phyloP scores from a whole-genome alignment of 371 early-diverging fungal species.

The Amoeboaphelidium protococcarum region DNA sequence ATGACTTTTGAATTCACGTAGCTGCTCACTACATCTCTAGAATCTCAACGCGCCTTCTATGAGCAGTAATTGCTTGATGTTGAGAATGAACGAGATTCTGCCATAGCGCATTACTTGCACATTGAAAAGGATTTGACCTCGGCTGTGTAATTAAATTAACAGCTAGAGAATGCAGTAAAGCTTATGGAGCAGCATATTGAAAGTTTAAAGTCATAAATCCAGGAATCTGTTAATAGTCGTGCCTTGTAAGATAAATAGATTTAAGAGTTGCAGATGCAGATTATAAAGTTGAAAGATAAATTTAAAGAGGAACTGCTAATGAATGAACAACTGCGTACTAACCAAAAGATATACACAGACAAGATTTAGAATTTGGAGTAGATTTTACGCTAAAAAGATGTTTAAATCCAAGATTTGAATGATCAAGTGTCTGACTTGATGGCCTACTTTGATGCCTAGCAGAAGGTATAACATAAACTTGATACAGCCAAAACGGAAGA shows the following conservation, averaged over 20 bases:
- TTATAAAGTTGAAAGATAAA: not conserved
- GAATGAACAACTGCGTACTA: constrained; percentile 10
- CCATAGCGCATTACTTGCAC: not conserved
- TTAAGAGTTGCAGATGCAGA: no score
- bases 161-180: constrained; percentile 4
- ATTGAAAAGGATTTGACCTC: not conserved
- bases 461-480: no score
- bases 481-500: no score
- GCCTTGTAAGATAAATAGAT: no score
- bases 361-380: constrained; percentile 5
- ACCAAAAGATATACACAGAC: constrained; percentile 7
- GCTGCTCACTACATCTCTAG: constrained; percentile 46
- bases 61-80: constrained; percentile 35
- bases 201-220: no score
- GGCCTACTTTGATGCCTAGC: constrained; percentile 16
- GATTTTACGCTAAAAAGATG: constrained; percentile 8
- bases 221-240: no score
- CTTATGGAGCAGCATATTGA: constrained; percentile 9
- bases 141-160: not conserved
- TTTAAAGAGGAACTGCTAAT: constrained; percentile 12
- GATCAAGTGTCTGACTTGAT: constrained; percentile 22
- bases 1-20: constrained; percentile 43
- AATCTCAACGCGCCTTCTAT: constrained; percentile 55
- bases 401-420: constrained; percentile 10
- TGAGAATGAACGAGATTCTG: constrained; percentile 1